Conservation (phyloP, 352 stramenopile species). For the Globisporangium okanoganense region DNA sequence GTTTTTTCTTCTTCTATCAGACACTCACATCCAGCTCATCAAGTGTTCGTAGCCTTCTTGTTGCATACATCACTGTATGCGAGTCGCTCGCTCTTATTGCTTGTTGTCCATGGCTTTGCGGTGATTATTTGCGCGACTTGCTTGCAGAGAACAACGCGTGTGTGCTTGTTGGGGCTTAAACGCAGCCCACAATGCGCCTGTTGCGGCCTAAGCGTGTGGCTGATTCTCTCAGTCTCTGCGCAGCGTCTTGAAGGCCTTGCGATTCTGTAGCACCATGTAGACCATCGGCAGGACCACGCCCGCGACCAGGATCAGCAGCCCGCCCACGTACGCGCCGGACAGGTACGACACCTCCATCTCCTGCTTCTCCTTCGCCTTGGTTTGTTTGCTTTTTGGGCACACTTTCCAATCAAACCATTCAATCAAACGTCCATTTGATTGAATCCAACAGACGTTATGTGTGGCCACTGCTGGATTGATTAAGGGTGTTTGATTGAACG, state of each 20-base stretch:
- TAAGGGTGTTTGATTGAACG: not conserved
- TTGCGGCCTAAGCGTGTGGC: no score
- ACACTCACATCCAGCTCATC: not conserved
- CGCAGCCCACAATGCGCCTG: no score
- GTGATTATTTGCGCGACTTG: no score
- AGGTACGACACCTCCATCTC: constrained; percentile 62
- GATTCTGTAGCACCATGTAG: constrained; percentile 87
- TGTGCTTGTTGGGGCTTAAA: not conserved
- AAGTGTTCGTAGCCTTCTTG: not conserved
- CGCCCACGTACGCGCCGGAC: constrained; percentile 63
- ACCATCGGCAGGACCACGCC: constrained; percentile 74
- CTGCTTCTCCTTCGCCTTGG: no score
- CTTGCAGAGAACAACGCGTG: no score
- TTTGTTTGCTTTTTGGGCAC: not conserved
- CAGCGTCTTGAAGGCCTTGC: constrained; percentile 84
- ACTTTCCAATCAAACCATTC: not conserved
- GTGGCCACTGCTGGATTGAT: no score
- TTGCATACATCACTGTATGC: no score
- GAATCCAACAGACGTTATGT: not conserved
- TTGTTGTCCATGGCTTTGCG: not conserved
- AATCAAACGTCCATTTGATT: not conserved
- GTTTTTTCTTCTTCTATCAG: no score
- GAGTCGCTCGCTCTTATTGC: not conserved
- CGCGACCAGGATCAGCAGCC: constrained; percentile 59
- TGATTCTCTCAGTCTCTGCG: constrained; percentile 49